Percentiles rank a stretch among this genome's conserved stretches.
phyloP scores from a whole-genome alignment of 768 basidiomycete genomes.

The Clathrus columnatus region DNA sequence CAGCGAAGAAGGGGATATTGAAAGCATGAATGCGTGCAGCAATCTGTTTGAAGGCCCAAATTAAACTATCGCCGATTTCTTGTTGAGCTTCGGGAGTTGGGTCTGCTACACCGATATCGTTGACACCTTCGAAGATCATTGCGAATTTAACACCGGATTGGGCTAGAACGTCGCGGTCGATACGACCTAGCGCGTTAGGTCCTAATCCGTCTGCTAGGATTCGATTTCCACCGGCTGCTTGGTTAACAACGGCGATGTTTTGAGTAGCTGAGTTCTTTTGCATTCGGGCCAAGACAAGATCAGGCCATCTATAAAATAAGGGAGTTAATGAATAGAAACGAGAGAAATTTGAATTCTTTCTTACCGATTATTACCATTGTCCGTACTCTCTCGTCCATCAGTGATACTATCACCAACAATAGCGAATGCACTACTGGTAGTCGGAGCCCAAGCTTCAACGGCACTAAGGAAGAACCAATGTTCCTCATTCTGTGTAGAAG shows the following conservation, averaged over 20 bases:
- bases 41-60: conserved; percentile 39
- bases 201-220: conserved; percentile 42
- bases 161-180: conserved; percentile 43
- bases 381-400: conserved; percentile 39
- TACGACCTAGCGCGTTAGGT: conserved; percentile 37
- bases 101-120: conserved; percentile 39
- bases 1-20: conserved; percentile 37
- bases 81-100: conserved; percentile 28
- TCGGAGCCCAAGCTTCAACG: conserved; percentile 32
- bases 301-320: conserved; percentile 32
- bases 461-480: conserved; percentile 40
- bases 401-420: conserved; percentile 48
- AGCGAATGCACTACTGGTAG: conserved; percentile 24
- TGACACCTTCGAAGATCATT: conserved; percentile 47
- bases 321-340: neutral
- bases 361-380: conserved; percentile 37
- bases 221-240: conserved; percentile 46
- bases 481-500: conserved; percentile 23
- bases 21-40: conserved; percentile 32
- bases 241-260: conserved; percentile 37
- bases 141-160: conserved; percentile 38
- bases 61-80: conserved; percentile 31
- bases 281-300: conserved; percentile 35
- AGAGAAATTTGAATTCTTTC: neutral
- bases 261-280: conserved; percentile 26